Evolutionary conservation across 495 filamentous ascomycete species (phyloP).

Genomic region (Podospora anserina): DNA sequence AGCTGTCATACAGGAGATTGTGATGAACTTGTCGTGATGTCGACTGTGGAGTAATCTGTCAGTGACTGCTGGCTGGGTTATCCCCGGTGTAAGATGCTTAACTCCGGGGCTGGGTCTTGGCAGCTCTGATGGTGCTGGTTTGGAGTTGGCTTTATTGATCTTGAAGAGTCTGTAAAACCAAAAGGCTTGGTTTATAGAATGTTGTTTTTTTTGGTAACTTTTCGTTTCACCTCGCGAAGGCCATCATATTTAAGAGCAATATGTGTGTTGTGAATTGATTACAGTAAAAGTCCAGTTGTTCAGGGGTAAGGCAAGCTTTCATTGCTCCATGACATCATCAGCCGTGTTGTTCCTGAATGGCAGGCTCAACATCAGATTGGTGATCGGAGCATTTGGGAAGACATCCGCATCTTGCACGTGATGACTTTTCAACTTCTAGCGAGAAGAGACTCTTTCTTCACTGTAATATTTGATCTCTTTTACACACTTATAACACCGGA

Average conservation of each 20-base stretch:
- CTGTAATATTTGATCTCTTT: neutral
- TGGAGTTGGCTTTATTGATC: neutral
- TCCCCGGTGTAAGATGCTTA: neutral
- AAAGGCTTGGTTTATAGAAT: too few relatives aligned
- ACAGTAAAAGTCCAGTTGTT: neutral
- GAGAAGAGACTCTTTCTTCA: neutral
- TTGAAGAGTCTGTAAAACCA: too few relatives aligned
- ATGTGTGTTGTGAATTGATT: neutral
- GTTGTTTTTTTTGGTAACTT: too few relatives aligned
- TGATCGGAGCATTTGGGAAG: neutral
- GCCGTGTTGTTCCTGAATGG: neutral
- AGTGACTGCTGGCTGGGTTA: neutral
- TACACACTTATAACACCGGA: neutral
- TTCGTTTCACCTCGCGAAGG: too few relatives aligned
- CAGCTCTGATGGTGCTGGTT: neutral
- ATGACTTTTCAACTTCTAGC: neutral
- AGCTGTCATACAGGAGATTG: neutral
- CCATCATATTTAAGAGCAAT: too few relatives aligned
- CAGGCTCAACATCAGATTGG: neutral
- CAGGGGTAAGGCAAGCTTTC: neutral
- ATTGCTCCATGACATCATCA: neutral
- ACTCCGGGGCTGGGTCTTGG: neutral
- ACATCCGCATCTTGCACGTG: neutral
- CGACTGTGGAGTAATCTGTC: neutral
- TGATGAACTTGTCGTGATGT: neutral